A percentile compares a stretch with the other conserved stretches of the same genome.
phyloP scores from a whole-genome alignment of 2,329 filamentous ascomycete species.

The Xylaria digitata region DNA sequence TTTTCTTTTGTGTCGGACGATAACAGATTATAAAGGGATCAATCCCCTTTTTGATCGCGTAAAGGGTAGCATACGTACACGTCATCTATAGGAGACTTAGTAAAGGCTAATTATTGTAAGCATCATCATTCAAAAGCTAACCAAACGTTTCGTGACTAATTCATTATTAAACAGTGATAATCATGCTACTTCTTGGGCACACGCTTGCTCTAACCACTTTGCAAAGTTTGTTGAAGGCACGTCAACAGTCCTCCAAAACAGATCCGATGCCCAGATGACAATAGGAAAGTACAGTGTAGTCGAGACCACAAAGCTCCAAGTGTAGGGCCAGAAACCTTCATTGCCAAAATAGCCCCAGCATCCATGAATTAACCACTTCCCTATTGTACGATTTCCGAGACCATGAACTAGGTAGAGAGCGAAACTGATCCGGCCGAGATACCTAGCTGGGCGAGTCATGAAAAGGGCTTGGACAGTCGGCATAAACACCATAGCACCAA shows the following conservation, averaged over 20 bases:
- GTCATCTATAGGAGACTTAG: too few relatives aligned
- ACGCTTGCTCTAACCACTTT: slow-evolving; percentile 46
- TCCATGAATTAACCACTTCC: slow-evolving; percentile 42
- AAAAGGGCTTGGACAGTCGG: slow-evolving; percentile 33
- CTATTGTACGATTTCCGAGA: slow-evolving; percentile 49
- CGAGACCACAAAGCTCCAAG: slow-evolving; percentile 44
- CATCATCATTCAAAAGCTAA: not conserved
- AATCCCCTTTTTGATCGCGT: too few relatives aligned
- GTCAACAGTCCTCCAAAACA: slow-evolving; percentile 56
- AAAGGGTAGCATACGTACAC: too few relatives aligned
- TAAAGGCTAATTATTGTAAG: not conserved
- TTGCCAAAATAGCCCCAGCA: slow-evolving; percentile 52
- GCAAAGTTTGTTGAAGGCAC: slow-evolving; percentile 46
- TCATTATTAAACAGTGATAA: not conserved
- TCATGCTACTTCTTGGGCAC: slow-evolving; percentile 26
- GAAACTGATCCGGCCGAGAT: slow-evolving; percentile 67
- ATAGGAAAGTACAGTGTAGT: slow-evolving; percentile 46
- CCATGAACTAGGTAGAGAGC: slow-evolving; percentile 70
- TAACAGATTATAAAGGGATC: too few relatives aligned
- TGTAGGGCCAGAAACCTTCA: slow-evolving; percentile 42
- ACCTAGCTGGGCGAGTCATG: slow-evolving; percentile 58
- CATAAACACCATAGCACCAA: slow-evolving; percentile 35
- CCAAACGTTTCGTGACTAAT: not conserved
- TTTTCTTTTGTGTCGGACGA: too few relatives aligned
- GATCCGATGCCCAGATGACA: slow-evolving; percentile 64